Percentiles rank a stretch among this genome's conserved stretches.
phyloP scores from a whole-genome alignment of 805 yeast genomes.

The Wickerhamomyces rabaulensis region DNA sequence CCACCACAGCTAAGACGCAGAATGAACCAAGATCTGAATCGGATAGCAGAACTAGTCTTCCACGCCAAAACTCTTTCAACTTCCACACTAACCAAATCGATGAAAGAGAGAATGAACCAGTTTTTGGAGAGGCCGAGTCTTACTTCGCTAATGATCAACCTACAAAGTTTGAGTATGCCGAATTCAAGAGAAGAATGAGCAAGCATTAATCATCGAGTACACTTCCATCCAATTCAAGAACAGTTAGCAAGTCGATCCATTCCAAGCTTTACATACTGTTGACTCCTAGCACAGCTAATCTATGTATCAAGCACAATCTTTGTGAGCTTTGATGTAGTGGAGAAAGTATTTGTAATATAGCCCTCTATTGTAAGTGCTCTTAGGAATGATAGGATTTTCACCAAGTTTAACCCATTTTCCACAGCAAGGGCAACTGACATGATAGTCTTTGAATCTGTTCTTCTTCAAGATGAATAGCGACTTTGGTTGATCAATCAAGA shows the following conservation, averaged over 20 bases:
- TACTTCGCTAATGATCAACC: background rate
- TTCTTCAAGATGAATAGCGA: slow-evolving; percentile 11
- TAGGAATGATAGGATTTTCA: background rate
- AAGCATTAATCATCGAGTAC: background rate
- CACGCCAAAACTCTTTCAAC: background rate
- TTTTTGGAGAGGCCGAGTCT: background rate
- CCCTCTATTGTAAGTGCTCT: slow-evolving; percentile 10
- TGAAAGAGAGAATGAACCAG: background rate
- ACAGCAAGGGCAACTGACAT: slow-evolving; percentile 19
- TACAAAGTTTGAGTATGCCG: slow-evolving; percentile 17
- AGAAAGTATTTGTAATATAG: slow-evolving; percentile 19
- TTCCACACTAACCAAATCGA: slow-evolving; percentile 6
- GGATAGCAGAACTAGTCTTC: background rate
- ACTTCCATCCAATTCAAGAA: background rate
- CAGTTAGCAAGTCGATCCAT: background rate
- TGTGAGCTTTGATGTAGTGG: slow-evolving; percentile 17
- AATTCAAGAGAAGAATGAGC: slow-evolving; percentile 22
- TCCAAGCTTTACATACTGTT: background rate
- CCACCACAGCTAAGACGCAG: background rate
- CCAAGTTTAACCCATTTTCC: slow-evolving; percentile 19
- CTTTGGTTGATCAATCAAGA: slow-evolving; percentile 14
- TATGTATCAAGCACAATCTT: background rate
- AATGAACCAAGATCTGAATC: background rate
- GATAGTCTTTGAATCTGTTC: slow-evolving; percentile 4
- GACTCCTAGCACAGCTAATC: background rate